Percentiles rank a stretch among this genome's conserved stretches.
These are phyloP conservation scores for Endogone sp. DNA, from an alignment of 192 early-diverging fungal genomes.

Conservation along the genomic window DNA sequence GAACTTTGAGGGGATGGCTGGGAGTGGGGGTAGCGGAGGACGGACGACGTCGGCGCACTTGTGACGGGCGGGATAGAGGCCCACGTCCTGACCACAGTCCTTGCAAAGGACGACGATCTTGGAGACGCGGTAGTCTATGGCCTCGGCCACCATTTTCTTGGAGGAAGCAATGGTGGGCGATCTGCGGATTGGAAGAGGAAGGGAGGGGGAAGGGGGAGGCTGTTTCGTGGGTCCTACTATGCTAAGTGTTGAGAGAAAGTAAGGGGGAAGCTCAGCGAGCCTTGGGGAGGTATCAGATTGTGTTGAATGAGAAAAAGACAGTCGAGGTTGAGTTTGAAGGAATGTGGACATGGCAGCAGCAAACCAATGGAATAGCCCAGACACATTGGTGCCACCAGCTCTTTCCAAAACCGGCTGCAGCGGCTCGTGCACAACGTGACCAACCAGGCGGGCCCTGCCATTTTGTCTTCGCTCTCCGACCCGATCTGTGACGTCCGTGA, in stretches of 20 bases:
- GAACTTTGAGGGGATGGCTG: background rate
- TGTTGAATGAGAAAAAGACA: no score
- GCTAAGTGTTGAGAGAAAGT: background rate
- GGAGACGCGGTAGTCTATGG: conserved; percentile 55
- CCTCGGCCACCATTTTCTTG: conserved; percentile 23
- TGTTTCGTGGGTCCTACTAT: background rate
- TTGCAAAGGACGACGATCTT: conserved; percentile 53
- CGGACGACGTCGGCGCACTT: conserved; percentile 15
- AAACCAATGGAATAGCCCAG: background rate
- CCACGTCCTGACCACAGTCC: conserved; percentile 59
- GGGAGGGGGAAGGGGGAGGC: background rate
- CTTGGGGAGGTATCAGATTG: background rate
- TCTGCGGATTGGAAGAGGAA: background rate
- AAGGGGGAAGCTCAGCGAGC: background rate
- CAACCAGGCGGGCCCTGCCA: no score
- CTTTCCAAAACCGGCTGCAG: no score
- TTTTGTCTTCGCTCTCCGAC: no score
- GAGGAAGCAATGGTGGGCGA: background rate
- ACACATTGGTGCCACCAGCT: background rate
- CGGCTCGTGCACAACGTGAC: no score
- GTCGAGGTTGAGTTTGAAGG: background rate
- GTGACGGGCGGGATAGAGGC: conserved; percentile 44
- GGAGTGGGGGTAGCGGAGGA: conserved; percentile 16
- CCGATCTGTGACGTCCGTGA: no score
- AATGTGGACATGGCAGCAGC: background rate